Evolutionary conservation across 2,329 filamentous ascomycete species (phyloP).

Genomic region (Leptodontidium sp.): DNA sequence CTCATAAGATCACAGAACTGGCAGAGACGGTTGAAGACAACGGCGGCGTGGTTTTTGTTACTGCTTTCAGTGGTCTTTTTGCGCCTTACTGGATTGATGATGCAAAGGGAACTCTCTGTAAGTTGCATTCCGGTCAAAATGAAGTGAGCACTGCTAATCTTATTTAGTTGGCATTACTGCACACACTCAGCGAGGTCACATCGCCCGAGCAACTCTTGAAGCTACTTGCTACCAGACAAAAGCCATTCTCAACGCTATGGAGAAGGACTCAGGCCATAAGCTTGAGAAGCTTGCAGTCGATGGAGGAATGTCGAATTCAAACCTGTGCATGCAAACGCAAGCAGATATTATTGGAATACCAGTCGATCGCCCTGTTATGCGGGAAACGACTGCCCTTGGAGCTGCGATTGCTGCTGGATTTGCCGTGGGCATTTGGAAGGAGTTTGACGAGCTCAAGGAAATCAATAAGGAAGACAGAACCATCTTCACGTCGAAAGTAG

Average conservation of each 20-base stretch:
- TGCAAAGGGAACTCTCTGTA: conserved; percentile 74
- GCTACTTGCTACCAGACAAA: conserved; percentile 79
- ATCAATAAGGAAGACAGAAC: conserved; percentile 76
- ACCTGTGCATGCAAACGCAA: conserved; percentile 81
- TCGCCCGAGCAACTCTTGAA: conserved; percentile 75
- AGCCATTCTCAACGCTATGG: conserved; percentile 77
- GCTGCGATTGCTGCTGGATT: conserved; percentile 86
- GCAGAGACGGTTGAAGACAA: conserved; percentile 71
- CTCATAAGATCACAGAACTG: conserved; percentile 69
- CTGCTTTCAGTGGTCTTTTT: conserved; percentile 76
- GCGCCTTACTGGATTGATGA: conserved; percentile 82
- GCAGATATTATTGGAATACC: conserved; percentile 82
- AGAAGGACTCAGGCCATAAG: conserved; percentile 71
- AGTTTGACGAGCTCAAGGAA: conserved; percentile 74
- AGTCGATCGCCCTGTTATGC: conserved; percentile 80
- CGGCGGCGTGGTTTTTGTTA: conserved; percentile 74
- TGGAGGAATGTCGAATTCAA: conserved; percentile 76
- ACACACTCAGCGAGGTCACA: conserved; percentile 74
- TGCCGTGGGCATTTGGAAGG: conserved; percentile 77
- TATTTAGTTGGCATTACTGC: conserved; percentile 69
- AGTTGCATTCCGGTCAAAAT: conserved; percentile 39
- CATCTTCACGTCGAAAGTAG: conserved; percentile 72
- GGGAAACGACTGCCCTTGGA: conserved; percentile 82
- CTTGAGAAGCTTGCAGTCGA: conserved; percentile 72
- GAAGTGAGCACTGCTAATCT: conserved; percentile 25